A percentile compares a stretch with the other conserved stretches of the same genome.
Evolutionary conservation across 768 basidiomycete species (phyloP).

Genomic region (Lyophyllum shimeji): DNA sequence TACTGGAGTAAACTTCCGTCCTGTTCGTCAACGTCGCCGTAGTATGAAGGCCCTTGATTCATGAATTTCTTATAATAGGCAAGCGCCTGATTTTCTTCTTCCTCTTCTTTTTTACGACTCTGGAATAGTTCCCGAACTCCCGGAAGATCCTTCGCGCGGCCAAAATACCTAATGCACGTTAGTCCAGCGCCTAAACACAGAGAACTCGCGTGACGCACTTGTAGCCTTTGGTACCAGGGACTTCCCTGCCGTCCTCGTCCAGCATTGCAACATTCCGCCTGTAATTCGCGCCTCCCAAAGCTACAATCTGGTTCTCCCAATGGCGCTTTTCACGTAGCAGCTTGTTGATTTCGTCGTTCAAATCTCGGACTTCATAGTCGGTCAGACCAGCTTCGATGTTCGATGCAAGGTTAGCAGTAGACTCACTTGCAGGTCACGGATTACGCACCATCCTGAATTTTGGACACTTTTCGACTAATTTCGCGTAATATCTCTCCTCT

Average conservation of each 20-base stretch:
- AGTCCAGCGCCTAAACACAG: background rate
- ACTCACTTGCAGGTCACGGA: slow-evolving; percentile 48
- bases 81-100: slow-evolving; percentile 80
- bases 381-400: slow-evolving; percentile 72
- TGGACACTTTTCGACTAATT: slow-evolving; percentile 94
- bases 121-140: slow-evolving; percentile 95
- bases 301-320: slow-evolving; percentile 99
- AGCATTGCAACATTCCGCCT: slow-evolving; percentile 90
- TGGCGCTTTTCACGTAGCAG: slow-evolving; percentile 93
- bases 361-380: slow-evolving; percentile 93
- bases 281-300: slow-evolving; percentile 94
- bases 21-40: slow-evolving; percentile 86
- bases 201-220: slow-evolving; percentile 55
- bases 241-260: slow-evolving; percentile 94
- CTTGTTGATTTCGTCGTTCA: slow-evolving; percentile 98
- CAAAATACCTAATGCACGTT: slow-evolving; percentile 74
- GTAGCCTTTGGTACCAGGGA: slow-evolving; percentile 96
- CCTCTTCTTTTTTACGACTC: slow-evolving; percentile 81
- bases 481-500: slow-evolving; percentile 93
- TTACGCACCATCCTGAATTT: slow-evolving; percentile 91
- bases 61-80: slow-evolving; percentile 85
- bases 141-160: slow-evolving; percentile 92
- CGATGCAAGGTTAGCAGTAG: slow-evolving; percentile 4
- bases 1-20: slow-evolving; percentile 66
- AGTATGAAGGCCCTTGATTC: slow-evolving; percentile 86